Evolutionary conservation across 2,329 filamentous ascomycete genomes (phyloP).

Genomic region (Neonectria ditissima): DNA sequence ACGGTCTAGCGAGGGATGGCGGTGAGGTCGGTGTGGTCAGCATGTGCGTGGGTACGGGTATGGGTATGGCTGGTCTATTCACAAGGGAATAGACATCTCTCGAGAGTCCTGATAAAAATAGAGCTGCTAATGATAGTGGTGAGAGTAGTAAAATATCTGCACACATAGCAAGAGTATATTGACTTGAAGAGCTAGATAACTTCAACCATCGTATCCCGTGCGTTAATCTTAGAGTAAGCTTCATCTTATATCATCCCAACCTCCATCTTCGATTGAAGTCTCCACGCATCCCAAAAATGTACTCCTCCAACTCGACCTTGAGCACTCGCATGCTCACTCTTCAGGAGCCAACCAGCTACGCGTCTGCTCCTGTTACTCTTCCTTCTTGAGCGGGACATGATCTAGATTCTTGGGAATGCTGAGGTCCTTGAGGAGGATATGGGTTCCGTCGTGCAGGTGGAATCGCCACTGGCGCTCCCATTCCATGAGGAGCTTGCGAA

Average conservation of each 20-base stretch:
- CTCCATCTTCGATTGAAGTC: not conserved
- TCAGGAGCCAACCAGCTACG: too few species aligned
- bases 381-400: not conserved
- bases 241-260: not conserved
- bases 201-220: not conserved
- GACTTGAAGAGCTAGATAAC: not conserved
- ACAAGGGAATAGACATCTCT: constrained; percentile 34
- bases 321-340: too few species aligned
- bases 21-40: constrained; percentile 86
- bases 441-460: not conserved
- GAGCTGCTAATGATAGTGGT: not conserved
- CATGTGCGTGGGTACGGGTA: constrained; percentile 83
- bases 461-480: constrained; percentile 12
- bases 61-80: constrained; percentile 45
- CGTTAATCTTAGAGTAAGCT: not conserved
- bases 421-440: constrained; percentile 3
- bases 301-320: too few species aligned
- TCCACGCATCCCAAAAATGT: not conserved
- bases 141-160: not conserved
- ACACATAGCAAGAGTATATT: not conserved
- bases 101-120: not conserved
- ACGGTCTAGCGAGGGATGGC: constrained; percentile 75
- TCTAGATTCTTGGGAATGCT: constrained; percentile 12
- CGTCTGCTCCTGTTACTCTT: not conserved
- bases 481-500: not conserved